A percentile compares a stretch with the other conserved stretches of the same genome.
Evolutionary conservation across 768 basidiomycete species (phyloP).

Genomic region (Favolaschia claudopus): DNA sequence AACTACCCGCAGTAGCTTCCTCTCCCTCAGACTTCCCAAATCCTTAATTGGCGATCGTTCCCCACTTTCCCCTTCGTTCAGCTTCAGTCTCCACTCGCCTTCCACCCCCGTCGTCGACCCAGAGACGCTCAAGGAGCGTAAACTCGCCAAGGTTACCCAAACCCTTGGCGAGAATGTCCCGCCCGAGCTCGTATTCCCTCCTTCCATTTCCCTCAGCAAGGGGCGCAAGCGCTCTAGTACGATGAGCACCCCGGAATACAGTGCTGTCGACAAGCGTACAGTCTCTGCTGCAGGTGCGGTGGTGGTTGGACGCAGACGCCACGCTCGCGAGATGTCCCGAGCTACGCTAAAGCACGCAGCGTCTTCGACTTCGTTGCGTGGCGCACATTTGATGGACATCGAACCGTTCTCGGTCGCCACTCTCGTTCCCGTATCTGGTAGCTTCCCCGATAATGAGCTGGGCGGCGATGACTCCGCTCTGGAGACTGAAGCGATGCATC

Average conservation of each 20-base stretch:
- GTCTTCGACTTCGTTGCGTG: conserved; percentile 16
- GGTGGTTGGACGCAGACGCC: conserved; percentile 5
- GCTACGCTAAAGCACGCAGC: conserved; percentile 13
- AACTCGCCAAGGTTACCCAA: conserved; percentile 24
- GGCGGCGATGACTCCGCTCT: no score
- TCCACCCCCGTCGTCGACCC: conserved; percentile 9
- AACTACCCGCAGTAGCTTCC: conserved; percentile 1
- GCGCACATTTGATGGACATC: not conserved
- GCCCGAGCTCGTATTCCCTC: conserved; percentile 21
- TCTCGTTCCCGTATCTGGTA: not conserved
- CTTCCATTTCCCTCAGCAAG: not conserved
- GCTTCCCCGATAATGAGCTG: no score
- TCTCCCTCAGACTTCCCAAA: conserved; percentile 18
- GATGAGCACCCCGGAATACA: conserved; percentile 17
- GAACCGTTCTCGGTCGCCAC: conserved; percentile 25
- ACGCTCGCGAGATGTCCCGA: not conserved
- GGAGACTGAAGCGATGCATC: not conserved
- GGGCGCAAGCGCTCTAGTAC: conserved; percentile 25
- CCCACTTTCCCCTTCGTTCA: conserved; percentile 14
- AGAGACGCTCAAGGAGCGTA: conserved; percentile 13
- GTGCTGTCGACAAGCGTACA: not conserved
- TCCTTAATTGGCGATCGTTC: not conserved
- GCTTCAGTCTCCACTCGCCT: not conserved
- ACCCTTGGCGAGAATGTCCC: conserved; percentile 30
- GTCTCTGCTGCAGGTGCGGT: not conserved